Evolutionary conservation across 371 early-diverging fungal genomes (phyloP).

Genomic region (Rhizopus delemar): DNA sequence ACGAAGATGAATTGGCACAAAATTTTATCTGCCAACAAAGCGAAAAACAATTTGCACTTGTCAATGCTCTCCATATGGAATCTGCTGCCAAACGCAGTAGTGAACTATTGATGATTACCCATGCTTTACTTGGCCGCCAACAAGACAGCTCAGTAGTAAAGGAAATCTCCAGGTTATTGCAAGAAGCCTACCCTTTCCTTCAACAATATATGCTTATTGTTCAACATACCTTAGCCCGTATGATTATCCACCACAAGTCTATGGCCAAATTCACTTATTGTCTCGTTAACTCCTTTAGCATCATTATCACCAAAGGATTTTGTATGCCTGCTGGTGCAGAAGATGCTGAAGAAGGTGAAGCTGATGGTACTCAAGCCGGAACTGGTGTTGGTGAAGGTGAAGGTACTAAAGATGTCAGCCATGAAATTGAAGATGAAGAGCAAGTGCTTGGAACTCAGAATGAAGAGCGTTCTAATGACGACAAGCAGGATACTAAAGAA

Average conservation of each 20-base stretch:
- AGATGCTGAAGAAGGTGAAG: slow-evolving; percentile 63
- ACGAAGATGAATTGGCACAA: slow-evolving; percentile 57
- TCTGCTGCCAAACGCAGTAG: slow-evolving; percentile 39
- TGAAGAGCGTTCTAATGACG: slow-evolving; percentile 65
- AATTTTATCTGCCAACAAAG: slow-evolving; percentile 49
- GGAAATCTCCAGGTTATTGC: slow-evolving; percentile 38
- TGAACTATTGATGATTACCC: slow-evolving; percentile 30
- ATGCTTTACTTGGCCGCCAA: slow-evolving; percentile 14
- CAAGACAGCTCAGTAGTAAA: not conserved
- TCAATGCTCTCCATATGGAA: slow-evolving; percentile 45
- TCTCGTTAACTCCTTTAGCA: slow-evolving; percentile 70
- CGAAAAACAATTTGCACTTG: slow-evolving; percentile 28
- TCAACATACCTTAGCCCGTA: slow-evolving; percentile 62
- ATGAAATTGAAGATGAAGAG: slow-evolving; percentile 95
- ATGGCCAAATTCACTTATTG: slow-evolving; percentile 67
- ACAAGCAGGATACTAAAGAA: slow-evolving; percentile 68
- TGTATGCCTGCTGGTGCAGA: slow-evolving; percentile 76
- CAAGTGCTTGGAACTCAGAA: slow-evolving; percentile 89
- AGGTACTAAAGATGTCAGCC: slow-evolving; percentile 93
- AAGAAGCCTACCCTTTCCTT: slow-evolving; percentile 62
- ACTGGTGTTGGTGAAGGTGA: slow-evolving; percentile 96
- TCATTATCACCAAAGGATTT: slow-evolving; percentile 81
- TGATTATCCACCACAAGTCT: slow-evolving; percentile 69
- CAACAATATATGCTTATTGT: slow-evolving; percentile 68
- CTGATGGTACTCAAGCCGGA: slow-evolving; percentile 70